Percentiles rank a stretch among this genome's conserved stretches.
Conservation (phyloP, 352 stramenopile species). For the Globisporangium paroecandrum region DNA sequence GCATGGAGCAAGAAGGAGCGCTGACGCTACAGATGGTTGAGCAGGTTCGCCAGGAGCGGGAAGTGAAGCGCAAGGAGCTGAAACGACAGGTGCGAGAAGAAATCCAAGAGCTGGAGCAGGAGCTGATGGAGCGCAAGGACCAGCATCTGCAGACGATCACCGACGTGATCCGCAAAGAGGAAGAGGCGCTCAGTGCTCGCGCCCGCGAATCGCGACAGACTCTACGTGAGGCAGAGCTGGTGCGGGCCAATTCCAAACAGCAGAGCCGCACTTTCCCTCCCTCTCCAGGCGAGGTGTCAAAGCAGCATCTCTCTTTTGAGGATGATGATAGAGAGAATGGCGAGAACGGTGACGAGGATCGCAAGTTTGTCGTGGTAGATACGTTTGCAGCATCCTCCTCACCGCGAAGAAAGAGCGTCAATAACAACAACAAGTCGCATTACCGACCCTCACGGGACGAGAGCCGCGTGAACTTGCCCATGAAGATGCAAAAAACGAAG, state of each 20-base stretch:
- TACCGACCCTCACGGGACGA: background rate
- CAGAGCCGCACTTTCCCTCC: background rate
- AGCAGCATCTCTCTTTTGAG: background rate
- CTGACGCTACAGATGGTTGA: slow-evolving; percentile 43
- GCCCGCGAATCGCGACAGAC: slow-evolving; percentile 34
- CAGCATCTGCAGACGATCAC: slow-evolving; percentile 37
- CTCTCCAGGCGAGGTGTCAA: background rate
- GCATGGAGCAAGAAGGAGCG: slow-evolving; percentile 63
- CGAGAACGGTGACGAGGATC: background rate
- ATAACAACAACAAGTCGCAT: slow-evolving; percentile 11
- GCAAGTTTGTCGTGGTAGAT: background rate
- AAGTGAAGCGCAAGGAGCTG: slow-evolving; percentile 43
- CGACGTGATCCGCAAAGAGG: slow-evolving; percentile 39
- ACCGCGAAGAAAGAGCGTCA: slow-evolving; percentile 8
- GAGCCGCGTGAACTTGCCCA: background rate
- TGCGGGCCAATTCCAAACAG: background rate
- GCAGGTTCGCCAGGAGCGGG: slow-evolving; percentile 49
- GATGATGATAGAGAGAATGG: background rate
- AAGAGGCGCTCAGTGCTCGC: slow-evolving; percentile 32
- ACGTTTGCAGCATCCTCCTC: background rate
- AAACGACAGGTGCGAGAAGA: slow-evolving; percentile 45
- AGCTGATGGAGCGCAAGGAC: slow-evolving; percentile 43
- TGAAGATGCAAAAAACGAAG: slow-evolving; percentile 7
- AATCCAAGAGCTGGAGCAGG: slow-evolving; percentile 44
- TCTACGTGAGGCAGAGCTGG: slow-evolving; percentile 37